Evolutionary conservation across 495 filamentous ascomycete genomes (phyloP).

Genomic region (Mytilinidion resinicola): DNA sequence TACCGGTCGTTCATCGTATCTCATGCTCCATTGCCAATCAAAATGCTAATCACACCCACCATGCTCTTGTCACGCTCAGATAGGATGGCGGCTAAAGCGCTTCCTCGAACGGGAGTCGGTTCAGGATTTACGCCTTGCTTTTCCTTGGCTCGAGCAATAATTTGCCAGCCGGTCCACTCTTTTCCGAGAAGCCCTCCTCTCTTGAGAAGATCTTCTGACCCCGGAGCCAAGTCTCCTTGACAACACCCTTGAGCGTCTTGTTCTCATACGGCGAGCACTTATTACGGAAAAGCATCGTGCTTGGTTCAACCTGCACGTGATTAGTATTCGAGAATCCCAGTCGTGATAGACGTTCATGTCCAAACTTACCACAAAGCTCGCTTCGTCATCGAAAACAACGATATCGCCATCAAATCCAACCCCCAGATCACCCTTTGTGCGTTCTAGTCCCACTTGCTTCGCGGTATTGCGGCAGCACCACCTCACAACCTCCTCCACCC

Average conservation of each 20-base stretch:
- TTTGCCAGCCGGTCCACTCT: conserved; percentile 51
- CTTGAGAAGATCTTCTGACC: conserved; percentile 68
- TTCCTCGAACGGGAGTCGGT: no score
- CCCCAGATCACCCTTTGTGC: conserved; percentile 72
- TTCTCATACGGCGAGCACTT: conserved; percentile 93
- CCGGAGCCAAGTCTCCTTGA: conserved; percentile 84
- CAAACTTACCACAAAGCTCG: conserved; percentile 59
- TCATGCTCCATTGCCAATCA: no score
- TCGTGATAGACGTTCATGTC: background rate
- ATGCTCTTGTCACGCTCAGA: no score
- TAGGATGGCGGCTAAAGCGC: no score
- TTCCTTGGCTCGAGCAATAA: conserved; percentile 56
- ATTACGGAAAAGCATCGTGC: conserved; percentile 84
- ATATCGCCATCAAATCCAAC: conserved; percentile 89
- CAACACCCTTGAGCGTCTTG: conserved; percentile 67
- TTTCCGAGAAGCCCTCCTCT: conserved; percentile 54
- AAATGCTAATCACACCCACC: no score
- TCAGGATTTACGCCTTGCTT: background rate
- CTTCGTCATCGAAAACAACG: conserved; percentile 82
- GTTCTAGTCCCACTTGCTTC: conserved; percentile 79
- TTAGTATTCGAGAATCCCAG: background rate
- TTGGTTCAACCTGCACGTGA: conserved; percentile 28
- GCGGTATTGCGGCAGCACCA: conserved; percentile 87
- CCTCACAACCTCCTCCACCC: conserved; percentile 67
- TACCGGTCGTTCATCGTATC: no score